Conservation (phyloP, 345 rosid species). For the Salix suchowensis region DNA sequence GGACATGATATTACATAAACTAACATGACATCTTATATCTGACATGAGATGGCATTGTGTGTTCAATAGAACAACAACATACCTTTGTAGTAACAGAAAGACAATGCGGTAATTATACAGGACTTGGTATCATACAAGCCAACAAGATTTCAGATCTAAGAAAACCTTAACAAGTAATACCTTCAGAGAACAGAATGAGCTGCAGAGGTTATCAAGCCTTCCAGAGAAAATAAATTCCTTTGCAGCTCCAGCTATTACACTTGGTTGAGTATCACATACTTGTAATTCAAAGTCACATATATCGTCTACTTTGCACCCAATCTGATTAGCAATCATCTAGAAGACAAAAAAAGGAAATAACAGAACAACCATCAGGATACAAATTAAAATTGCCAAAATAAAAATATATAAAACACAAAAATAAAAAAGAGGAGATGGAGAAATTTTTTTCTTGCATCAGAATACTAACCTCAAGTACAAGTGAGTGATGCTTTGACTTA, state of each 20-base stretch:
- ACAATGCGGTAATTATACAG: background rate
- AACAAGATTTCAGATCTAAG: background rate
- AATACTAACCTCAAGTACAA: constrained; percentile 61
- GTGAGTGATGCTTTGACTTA: constrained; percentile 59
- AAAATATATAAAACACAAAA: background rate
- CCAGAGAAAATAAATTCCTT: constrained; percentile 92
- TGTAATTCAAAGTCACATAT: constrained; percentile 94
- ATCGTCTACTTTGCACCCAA: constrained; percentile 62
- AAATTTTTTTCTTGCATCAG: background rate
- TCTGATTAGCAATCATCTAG: constrained; percentile 59
- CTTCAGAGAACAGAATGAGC: constrained; percentile 89
- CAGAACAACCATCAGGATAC: background rate
- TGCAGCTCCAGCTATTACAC: constrained; percentile 71
- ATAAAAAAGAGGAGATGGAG: background rate
- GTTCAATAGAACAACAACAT: background rate
- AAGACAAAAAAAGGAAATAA: constrained; percentile 9
- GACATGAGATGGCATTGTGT: background rate
- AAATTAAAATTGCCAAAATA: background rate
- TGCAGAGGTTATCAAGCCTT: constrained; percentile 98
- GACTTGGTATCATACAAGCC: constrained; percentile 1
- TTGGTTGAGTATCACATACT: constrained; percentile 96
- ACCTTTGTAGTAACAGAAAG: background rate
- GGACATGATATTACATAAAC: background rate
- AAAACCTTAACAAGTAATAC: constrained; percentile 27
- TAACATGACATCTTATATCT: background rate